A percentile compares a stretch with the other conserved stretches of the same genome.
phyloP scores from a whole-genome alignment of 805 yeast species.

The Nakazawaea ambrosiae region DNA sequence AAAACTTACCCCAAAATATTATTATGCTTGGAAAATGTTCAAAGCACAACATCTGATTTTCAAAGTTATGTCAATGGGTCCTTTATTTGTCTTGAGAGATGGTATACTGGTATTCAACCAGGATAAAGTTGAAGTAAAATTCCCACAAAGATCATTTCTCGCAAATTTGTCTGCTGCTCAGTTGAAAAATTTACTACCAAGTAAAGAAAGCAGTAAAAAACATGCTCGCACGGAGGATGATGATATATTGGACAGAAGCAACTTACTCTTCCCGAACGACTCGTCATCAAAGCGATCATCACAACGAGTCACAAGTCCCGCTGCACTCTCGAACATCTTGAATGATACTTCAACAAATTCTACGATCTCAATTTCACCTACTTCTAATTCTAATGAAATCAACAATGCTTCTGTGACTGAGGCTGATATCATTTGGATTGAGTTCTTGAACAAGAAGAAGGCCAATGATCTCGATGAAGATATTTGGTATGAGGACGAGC shows the following conservation, averaged over 20 bases:
- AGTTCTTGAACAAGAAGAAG: constrained; percentile 6
- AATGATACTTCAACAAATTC: constrained; percentile 1
- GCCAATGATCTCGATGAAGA: constrained; percentile 4
- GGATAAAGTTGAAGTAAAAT: not conserved
- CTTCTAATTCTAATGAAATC: not conserved
- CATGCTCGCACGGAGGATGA: not conserved
- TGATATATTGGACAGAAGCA: too few relatives aligned
- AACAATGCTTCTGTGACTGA: constrained; percentile 1
- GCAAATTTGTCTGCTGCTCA: not conserved
- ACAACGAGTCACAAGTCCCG: not conserved
- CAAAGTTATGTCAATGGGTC: not conserved
- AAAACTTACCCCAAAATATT: constrained; percentile 9
- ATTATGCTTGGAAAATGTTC: constrained; percentile 12
- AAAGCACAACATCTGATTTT: constrained; percentile 11
- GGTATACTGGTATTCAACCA: not conserved
- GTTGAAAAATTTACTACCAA: not conserved
- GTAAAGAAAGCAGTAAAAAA: not conserved
- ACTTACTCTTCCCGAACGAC: too few relatives aligned
- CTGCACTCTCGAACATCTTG: not conserved
- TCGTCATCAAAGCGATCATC: too few relatives aligned
- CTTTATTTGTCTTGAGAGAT: not conserved
- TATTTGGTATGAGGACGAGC: not conserved
- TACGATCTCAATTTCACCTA: not conserved
- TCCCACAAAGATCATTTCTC: constrained; percentile 7
- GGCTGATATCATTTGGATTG: constrained; percentile 8